Evolutionary conservation across 768 basidiomycete genomes (phyloP).

Genomic region (Trametes cubensis): DNA sequence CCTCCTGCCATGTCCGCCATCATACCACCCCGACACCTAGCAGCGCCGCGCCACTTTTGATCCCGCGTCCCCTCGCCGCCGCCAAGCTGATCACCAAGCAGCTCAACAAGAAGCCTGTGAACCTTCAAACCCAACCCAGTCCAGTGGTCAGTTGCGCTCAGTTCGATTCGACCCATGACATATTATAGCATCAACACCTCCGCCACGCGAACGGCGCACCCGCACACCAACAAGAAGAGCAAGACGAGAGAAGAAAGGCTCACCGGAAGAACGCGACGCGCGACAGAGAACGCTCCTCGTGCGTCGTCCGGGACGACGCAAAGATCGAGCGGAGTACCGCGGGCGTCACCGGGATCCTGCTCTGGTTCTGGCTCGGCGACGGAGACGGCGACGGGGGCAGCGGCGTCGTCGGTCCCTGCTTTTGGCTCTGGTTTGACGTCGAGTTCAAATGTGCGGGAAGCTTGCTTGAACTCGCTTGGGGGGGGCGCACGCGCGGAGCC

Average conservation of each 20-base stretch:
- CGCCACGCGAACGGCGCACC: background rate
- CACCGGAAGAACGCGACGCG: constrained; percentile 87
- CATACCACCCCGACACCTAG: constrained; percentile 58
- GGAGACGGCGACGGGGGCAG: constrained; percentile 19
- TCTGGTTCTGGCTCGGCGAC: constrained; percentile 34
- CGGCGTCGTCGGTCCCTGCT: background rate
- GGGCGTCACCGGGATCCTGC: constrained; percentile 81
- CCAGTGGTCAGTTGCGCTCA: too few relatives aligned
- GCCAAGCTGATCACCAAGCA: constrained; percentile 78
- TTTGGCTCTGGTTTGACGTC: too few relatives aligned
- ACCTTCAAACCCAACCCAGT: constrained; percentile 45
- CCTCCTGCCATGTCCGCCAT: background rate
- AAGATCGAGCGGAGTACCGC: constrained; percentile 83
- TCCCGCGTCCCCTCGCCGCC: constrained; percentile 70
- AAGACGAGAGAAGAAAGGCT: too few relatives aligned
- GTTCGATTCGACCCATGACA: too few relatives aligned
- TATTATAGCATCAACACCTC: background rate
- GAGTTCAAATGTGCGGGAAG: too few relatives aligned
- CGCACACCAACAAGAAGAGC: too few relatives aligned
- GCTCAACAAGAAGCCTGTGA: constrained; percentile 81
- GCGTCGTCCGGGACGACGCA: constrained; percentile 77
- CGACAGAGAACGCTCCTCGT: constrained; percentile 84
- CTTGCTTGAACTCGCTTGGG: too few relatives aligned
- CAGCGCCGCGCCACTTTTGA: constrained; percentile 65
- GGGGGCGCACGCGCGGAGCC: too few relatives aligned